Evolutionary conservation across 1,139 yeast genomes (phyloP), one percentile per base, ranked within the genome.

Genomic region (Blastobotrys petasosporus): DNA sequence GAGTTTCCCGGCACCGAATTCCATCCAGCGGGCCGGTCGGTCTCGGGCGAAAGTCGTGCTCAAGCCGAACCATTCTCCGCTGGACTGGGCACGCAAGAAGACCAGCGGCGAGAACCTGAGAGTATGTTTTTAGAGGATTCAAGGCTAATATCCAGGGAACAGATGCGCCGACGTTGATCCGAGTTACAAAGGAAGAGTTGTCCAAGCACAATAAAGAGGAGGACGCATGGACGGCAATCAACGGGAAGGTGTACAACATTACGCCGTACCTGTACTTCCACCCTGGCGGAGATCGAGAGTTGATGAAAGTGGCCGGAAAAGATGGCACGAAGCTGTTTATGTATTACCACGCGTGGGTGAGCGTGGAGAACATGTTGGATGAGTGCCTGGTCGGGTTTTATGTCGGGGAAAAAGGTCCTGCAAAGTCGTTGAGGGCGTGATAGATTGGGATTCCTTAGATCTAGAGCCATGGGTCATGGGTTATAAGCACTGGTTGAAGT

Each of bases 241-340:
- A 79, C 43, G 90, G 92, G 1, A 82, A 79, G 56, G 95, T 92
- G 1, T 92, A 85, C 67, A 86, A 90, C 59, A 72, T 92, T 29
- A 81, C 96, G 0, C 81, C 85, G 8, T 92, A 92, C 63, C 64
- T 92, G 31, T 71, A 78, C 47, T 92, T 82, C 63, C 98, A 92
- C 57, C 98, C 98, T 0, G 98, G 98, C 20, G 98, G 98, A 1
- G 80, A 73, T 2, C 79, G 77, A 5, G 88, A 88, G 58, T 68
- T 92, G 39, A 71, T 85, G 78, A 77, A 79, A 48, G 78, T 85
- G 57, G 94, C 95, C 0, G 97, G 97, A 0, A 72, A 73, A 50
- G 97, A 90, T 60, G 94, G 94, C 1, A 87, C 96, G 1, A 57
- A 66, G n/a, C 59, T 86, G 52, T 92, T 92, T 59, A 80, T 81